Conservation (phyloP, 805 yeast genomes). For the Starmera amethionina region DNA sequence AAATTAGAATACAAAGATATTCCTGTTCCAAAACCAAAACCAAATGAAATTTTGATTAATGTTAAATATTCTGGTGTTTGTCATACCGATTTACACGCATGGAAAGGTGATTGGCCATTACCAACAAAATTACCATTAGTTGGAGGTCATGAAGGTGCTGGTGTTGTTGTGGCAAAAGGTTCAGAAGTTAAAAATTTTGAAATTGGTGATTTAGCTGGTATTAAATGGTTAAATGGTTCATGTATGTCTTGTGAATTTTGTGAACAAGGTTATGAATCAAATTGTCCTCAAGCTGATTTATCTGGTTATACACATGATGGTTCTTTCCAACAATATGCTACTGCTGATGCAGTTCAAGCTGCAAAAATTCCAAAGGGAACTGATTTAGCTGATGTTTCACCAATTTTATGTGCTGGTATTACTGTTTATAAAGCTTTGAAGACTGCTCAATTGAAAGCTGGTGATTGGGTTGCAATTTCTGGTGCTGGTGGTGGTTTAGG, state of each 20-base stretch:
- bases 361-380: conserved; percentile 44
- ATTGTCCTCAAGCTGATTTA: conserved; percentile 57
- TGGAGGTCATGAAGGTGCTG: conserved; percentile 66
- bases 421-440: conserved; percentile 57
- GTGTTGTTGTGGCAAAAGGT: conserved; percentile 53
- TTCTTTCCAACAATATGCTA: conserved; percentile 52
- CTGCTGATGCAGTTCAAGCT: conserved; percentile 51
- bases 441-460: conserved; percentile 42
- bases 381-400: conserved; percentile 41
- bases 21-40: conserved; percentile 45
- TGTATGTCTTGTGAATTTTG: conserved; percentile 54
- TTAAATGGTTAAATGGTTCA: conserved; percentile 57
- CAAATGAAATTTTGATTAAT: conserved; percentile 49
- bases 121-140: conserved; percentile 45
- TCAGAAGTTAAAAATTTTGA: conserved; percentile 44
- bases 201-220: conserved; percentile 52
- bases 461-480: conserved; percentile 61
- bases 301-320: conserved; percentile 66
- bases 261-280: conserved; percentile 43
- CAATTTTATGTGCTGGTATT: conserved; percentile 56
- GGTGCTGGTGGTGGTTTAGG: conserved; percentile 80
- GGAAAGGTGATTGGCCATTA: conserved; percentile 67
- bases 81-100: conserved; percentile 61
- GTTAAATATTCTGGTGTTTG: conserved; percentile 63
- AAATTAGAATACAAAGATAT: conserved; percentile 35